Evolutionary conservation across 108 stramenopile species (phyloP).

Genomic region (Fragilaria crotonensis): DNA sequence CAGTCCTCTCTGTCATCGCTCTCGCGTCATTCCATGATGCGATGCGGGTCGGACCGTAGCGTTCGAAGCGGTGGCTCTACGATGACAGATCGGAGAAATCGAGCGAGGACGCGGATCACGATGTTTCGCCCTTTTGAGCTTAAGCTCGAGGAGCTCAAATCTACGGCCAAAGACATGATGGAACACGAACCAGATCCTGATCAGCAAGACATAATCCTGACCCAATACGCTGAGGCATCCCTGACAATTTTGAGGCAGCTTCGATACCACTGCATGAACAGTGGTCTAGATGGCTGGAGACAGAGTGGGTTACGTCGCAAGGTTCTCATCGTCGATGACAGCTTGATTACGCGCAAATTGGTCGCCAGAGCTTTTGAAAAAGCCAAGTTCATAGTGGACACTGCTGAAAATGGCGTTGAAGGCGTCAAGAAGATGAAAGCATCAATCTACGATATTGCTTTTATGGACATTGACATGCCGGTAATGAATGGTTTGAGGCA

Average conservation of each 20-base stretch:
- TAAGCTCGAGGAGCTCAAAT: slow-evolving; percentile 75
- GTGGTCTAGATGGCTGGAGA: slow-evolving; percentile 85
- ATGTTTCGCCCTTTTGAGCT: slow-evolving; percentile 77
- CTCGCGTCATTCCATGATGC: not conserved
- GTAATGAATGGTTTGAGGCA: slow-evolving; percentile 90
- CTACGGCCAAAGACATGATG: slow-evolving; percentile 74
- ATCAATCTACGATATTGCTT: slow-evolving; percentile 87
- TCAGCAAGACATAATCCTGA: slow-evolving; percentile 76
- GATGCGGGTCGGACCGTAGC: not conserved
- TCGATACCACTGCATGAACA: slow-evolving; percentile 90
- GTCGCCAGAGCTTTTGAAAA: slow-evolving; percentile 82
- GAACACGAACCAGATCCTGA: slow-evolving; percentile 66
- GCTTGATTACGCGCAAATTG: slow-evolving; percentile 69
- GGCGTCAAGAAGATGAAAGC: slow-evolving; percentile 83
- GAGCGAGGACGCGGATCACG: slow-evolving; percentile 58
- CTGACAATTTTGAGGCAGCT: slow-evolving; percentile 81
- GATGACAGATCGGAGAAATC: not conserved
- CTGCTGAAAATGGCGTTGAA: slow-evolving; percentile 80
- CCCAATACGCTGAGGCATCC: slow-evolving; percentile 84
- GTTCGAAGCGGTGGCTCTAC: not conserved
- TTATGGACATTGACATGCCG: slow-evolving; percentile 96
- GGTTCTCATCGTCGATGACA: slow-evolving; percentile 85
- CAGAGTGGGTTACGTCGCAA: slow-evolving; percentile 78
- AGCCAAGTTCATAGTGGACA: slow-evolving; percentile 85
- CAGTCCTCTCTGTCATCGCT: slow-evolving; percentile 2